phyloP scores from a whole-genome alignment of 768 basidiomycete species.

The Baorangia bicolor region DNA sequence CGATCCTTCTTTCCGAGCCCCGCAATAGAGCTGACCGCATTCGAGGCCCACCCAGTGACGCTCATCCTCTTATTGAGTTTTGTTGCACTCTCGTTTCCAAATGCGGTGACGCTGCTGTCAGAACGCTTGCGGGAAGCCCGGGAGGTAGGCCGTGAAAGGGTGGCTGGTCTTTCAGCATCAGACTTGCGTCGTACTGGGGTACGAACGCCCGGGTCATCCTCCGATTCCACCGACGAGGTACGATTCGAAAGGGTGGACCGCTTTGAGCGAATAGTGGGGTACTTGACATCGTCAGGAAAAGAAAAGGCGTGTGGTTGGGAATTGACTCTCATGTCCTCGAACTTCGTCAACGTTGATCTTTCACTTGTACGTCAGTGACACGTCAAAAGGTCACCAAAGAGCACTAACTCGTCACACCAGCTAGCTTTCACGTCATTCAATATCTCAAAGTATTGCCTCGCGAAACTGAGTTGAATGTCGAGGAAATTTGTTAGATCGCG shows the following conservation, averaged over 20 bases:
- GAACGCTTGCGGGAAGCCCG: slow-evolving; percentile 65
- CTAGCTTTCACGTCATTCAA: slow-evolving; percentile 63
- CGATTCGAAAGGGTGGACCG: slow-evolving; percentile 28
- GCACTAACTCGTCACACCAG: slow-evolving; percentile 65
- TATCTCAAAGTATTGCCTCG: slow-evolving; percentile 69
- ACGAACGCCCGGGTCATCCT: slow-evolving; percentile 29
- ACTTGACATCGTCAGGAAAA: slow-evolving; percentile 28
- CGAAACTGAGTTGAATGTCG: slow-evolving; percentile 72
- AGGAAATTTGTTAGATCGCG: slow-evolving; percentile 70
- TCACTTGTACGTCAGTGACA: slow-evolving; percentile 7
- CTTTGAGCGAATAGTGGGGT: slow-evolving; percentile 34
- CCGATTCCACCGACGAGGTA: slow-evolving; percentile 35
- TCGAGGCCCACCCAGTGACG: slow-evolving; percentile 57
- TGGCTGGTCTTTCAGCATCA: slow-evolving; percentile 40
- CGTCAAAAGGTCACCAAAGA: neutral
- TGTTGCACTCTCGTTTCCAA: slow-evolving; percentile 34
- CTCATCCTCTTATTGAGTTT: slow-evolving; percentile 41
- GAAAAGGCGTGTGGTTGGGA: slow-evolving; percentile 18
- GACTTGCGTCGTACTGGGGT: slow-evolving; percentile 40
- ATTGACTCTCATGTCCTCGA: slow-evolving; percentile 22
- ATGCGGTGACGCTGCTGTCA: slow-evolving; percentile 49
- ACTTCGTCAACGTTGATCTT: slow-evolving; percentile 33
- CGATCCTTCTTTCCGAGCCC: slow-evolving; percentile 57
- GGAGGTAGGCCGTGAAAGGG: slow-evolving; percentile 56
- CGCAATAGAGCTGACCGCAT: slow-evolving; percentile 59